These are phyloP conservation scores for Olyra latifolia DNA, from an alignment of 176 grass and related monocot species.

Conservation along the genomic window DNA sequence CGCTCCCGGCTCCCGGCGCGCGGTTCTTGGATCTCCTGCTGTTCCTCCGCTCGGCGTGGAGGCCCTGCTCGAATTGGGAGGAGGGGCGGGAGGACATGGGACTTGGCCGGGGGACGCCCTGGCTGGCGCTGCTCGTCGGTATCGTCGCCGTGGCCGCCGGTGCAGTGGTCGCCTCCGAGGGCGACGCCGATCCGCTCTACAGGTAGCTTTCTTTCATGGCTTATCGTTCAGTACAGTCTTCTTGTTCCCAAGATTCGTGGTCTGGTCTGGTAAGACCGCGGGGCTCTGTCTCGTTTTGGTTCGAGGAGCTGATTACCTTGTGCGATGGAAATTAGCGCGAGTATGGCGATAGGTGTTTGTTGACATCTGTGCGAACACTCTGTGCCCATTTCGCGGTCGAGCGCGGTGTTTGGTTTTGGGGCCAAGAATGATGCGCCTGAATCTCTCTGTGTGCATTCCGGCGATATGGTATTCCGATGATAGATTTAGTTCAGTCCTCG, in stretches of 20 bases:
- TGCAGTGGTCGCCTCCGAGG: constrained; percentile 16
- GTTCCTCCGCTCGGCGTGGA: background rate
- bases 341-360: background rate
- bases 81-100: constrained; percentile 11
- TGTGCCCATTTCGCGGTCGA: background rate
- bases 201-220: constrained; percentile 30
- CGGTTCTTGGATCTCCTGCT: background rate
- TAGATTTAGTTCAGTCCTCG: background rate
- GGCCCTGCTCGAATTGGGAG: background rate
- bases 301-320: background rate
- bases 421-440: background rate
- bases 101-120: background rate
- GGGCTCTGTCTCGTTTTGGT: background rate
- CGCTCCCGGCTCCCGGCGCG: background rate
- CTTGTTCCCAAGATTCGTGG: background rate
- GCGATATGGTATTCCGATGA: background rate
- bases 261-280: background rate
- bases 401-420: background rate
- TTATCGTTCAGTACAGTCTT: background rate
- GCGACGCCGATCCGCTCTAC: constrained; percentile 54
- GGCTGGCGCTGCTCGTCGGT: constrained; percentile 15
- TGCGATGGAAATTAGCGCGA: background rate
- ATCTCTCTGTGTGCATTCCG: background rate
- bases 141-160: constrained; percentile 8
- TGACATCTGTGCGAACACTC: background rate